phyloP scores from a whole-genome alignment of 352 stramenopile genomes.

The Peronospora destructor region DNA sequence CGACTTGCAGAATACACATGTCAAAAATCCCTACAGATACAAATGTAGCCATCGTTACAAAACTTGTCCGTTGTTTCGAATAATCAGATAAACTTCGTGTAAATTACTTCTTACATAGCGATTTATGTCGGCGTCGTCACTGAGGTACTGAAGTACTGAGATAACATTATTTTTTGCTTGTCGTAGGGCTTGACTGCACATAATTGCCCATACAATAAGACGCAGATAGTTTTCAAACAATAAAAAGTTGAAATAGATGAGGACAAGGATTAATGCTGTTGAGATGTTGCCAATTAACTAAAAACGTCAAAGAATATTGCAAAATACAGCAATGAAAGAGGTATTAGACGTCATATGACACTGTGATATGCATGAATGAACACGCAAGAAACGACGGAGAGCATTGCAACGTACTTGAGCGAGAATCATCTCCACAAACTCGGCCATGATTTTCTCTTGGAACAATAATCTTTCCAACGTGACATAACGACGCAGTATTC shows the following conservation, averaged over 20 bases:
- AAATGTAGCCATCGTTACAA: background rate
- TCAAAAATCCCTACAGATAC: slow-evolving; percentile 55
- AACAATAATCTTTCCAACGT: background rate
- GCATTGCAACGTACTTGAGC: slow-evolving; percentile 42
- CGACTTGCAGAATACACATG: slow-evolving; percentile 73
- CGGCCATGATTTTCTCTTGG: slow-evolving; percentile 37
- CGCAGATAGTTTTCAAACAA: slow-evolving; percentile 86
- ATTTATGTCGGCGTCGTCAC: slow-evolving; percentile 65
- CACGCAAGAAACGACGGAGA: too few relatives aligned
- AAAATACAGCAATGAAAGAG: background rate
- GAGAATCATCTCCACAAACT: slow-evolving; percentile 81
- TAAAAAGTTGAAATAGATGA: slow-evolving; percentile 88
- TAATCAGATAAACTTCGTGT: background rate
- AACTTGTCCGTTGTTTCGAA: slow-evolving; percentile 2
- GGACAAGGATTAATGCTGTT: slow-evolving; percentile 74
- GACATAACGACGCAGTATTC: background rate
- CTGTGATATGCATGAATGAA: too few relatives aligned
- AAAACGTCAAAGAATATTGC: background rate
- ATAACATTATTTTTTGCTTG: slow-evolving; percentile 84
- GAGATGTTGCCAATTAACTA: slow-evolving; percentile 85
- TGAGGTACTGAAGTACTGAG: slow-evolving; percentile 79
- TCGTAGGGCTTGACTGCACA: slow-evolving; percentile 80
- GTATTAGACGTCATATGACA: background rate
- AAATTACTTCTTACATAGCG: slow-evolving; percentile 35
- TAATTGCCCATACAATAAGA: slow-evolving; percentile 82